Evolutionary conservation across 164 flowering plant genomes (phyloP).

Genomic region (Tinospora cordifolia): DNA sequence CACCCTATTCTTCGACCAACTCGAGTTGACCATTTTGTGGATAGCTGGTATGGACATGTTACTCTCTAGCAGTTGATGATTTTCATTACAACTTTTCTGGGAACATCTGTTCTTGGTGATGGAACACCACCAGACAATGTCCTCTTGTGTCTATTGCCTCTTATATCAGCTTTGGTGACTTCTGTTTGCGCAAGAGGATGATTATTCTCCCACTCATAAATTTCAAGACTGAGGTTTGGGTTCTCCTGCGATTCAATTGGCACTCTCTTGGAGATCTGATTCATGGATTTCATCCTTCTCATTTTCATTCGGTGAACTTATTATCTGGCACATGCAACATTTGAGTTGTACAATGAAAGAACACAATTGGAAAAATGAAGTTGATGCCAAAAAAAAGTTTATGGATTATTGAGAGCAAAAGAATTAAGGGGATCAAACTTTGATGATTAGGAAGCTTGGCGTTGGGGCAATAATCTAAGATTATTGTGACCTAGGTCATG

Average conservation of each 20-base stretch:
- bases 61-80: too few species aligned
- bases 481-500: too few species aligned
- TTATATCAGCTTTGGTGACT: constrained; percentile 2
- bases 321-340: neutral
- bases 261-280: neutral
- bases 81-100: constrained; percentile 47
- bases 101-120: constrained; percentile 64
- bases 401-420: too few species aligned
- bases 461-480: too few species aligned
- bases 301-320: constrained; percentile 8
- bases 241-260: constrained; percentile 4
- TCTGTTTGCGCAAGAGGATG: constrained; percentile 17
- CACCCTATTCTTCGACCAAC: too few species aligned
- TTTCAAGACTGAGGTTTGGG: constrained; percentile 19
- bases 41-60: too few species aligned
- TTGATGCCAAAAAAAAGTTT: too few species aligned
- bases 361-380: too few species aligned
- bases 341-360: neutral
- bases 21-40: too few species aligned
- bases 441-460: too few species aligned
- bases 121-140: constrained; percentile 80
- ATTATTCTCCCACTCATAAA: constrained; percentile 15
- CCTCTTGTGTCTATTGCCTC: constrained; percentile 36
- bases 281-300: constrained; percentile 1
- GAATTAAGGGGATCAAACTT: too few species aligned